Conservation (phyloP, 495 filamentous ascomycete genomes). For the Penicillium simplicissimum region DNA sequence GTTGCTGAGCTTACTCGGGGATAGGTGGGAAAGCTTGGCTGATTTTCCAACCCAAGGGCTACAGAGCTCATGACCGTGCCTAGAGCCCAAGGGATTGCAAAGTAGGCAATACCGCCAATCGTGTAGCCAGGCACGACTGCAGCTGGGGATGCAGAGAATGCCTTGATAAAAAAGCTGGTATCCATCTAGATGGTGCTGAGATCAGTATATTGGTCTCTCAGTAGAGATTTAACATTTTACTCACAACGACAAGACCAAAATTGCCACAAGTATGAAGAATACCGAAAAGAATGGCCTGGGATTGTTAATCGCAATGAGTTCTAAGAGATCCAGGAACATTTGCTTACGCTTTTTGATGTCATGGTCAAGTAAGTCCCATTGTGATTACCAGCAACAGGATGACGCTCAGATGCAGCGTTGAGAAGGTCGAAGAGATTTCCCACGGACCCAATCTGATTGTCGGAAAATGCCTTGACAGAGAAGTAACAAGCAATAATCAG, state of each 20-base stretch:
- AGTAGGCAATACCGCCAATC: conserved; percentile 47
- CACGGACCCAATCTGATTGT: conserved; percentile 41
- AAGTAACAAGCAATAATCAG: conserved; percentile 51
- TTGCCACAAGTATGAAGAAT: conserved; percentile 46
- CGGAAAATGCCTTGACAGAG: conserved; percentile 46
- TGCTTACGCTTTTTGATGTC: conserved; percentile 44
- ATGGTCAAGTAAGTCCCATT: conserved; percentile 53
- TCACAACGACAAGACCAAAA: conserved; percentile 45
- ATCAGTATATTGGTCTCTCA: conserved; percentile 10
- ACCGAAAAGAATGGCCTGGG: conserved; percentile 43
- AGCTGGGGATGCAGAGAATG: conserved; percentile 41
- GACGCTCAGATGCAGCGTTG: conserved; percentile 38
- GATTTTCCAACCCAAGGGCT: conserved; percentile 42
- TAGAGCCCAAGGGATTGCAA: conserved; percentile 45
- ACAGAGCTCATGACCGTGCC: conserved; percentile 46
- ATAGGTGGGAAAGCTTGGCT: conserved; percentile 45
- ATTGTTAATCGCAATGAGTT: background rate
- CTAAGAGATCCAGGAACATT: background rate
- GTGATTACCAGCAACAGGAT: conserved; percentile 48
- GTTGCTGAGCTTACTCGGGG: conserved; percentile 32
- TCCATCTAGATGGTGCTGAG: conserved; percentile 37
- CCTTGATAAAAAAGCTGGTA: conserved; percentile 50
- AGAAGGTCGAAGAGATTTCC: conserved; percentile 49
- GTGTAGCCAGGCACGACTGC: conserved; percentile 47
- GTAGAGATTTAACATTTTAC: conserved; percentile 8